Evolutionary conservation across 2,329 filamentous ascomycete species (phyloP).

Genomic region (Beauveria rudraprayagi): DNA sequence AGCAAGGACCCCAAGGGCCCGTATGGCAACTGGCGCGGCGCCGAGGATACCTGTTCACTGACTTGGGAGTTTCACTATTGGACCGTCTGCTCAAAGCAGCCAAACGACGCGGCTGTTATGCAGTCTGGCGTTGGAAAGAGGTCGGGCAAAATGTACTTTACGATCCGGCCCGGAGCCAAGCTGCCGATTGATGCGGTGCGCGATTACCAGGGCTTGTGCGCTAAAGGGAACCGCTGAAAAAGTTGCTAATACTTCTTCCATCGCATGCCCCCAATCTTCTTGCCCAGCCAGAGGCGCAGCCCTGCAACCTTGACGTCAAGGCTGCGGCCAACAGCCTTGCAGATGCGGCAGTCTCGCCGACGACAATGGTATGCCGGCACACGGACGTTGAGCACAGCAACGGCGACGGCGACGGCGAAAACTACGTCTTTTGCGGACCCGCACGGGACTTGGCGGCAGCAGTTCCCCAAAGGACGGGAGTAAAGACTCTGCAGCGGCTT

Average conservation of each 20-base stretch:
- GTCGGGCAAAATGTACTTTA: slow-evolving; percentile 5
- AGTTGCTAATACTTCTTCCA: neutral
- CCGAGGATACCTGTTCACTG: neutral
- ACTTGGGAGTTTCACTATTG: neutral
- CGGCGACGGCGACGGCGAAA: neutral
- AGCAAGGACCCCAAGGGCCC: neutral
- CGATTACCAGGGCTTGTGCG: slow-evolving; percentile 8
- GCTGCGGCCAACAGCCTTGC: slow-evolving; percentile 7
- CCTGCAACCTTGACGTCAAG: slow-evolving; percentile 7
- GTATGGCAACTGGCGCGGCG: neutral
- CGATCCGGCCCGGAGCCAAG: neutral
- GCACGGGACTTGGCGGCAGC: neutral
- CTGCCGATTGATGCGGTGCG: slow-evolving; percentile 9
- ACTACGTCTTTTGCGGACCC: neutral
- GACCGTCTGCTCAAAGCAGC: neutral
- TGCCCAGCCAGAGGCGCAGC: slow-evolving; percentile 3
- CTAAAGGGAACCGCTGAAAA: neutral
- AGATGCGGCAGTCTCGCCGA: neutral
- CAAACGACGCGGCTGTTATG: neutral
- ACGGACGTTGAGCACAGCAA: neutral
- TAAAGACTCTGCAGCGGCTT: neutral
- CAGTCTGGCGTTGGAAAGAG: slow-evolving; percentile 4
- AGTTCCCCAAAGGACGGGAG: neutral
- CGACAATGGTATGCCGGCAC: neutral
- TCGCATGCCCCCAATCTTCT: slow-evolving; percentile 3